Percentiles rank a stretch among this genome's conserved stretches.
phyloP scores from a whole-genome alignment of 768 basidiomycete species.

The Leccinum imitatum region DNA sequence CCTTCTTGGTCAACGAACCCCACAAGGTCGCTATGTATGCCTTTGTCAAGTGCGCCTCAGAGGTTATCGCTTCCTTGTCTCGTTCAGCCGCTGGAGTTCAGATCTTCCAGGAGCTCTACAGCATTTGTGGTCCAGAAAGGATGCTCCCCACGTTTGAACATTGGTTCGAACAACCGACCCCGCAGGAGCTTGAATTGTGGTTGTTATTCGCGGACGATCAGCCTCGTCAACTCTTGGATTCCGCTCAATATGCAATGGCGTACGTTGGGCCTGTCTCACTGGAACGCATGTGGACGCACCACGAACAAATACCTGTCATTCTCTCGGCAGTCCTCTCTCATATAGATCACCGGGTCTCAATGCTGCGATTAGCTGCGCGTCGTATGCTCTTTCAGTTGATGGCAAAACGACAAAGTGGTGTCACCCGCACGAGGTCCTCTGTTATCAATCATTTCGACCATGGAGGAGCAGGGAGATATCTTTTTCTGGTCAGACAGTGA shows the following conservation, averaged over 20 bases:
- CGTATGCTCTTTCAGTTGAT: conserved; percentile 84
- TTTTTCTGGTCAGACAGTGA: conserved; percentile 78
- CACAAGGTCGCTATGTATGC: conserved; percentile 77
- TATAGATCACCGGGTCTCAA: conserved; percentile 71
- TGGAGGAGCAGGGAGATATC: conserved; percentile 58
- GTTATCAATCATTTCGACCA: conserved; percentile 47
- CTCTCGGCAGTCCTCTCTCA: conserved; percentile 82
- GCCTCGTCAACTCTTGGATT: conserved; percentile 68
- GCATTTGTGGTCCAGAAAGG: conserved; percentile 77
- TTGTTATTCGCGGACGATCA: conserved; percentile 65
- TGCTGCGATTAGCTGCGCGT: conserved; percentile 69
- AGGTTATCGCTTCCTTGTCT: conserved; percentile 81
- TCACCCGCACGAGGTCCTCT: conserved; percentile 48
- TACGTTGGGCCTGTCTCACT: conserved; percentile 78
- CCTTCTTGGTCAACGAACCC: conserved; percentile 86
- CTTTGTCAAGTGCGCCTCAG: conserved; percentile 77
- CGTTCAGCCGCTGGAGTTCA: conserved; percentile 69
- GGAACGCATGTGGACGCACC: conserved; percentile 74
- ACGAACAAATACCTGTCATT: conserved; percentile 66
- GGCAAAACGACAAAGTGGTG: conserved; percentile 51
- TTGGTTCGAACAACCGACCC: conserved; percentile 43
- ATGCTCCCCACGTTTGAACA: conserved; percentile 81
- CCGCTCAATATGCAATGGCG: conserved; percentile 86
- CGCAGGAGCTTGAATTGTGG: too few relatives aligned
- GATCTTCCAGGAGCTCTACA: conserved; percentile 82